These are phyloP conservation scores for Lotmaria passim DNA, from an alignment of 208 protist genomes.

Conservation along the genomic window DNA sequence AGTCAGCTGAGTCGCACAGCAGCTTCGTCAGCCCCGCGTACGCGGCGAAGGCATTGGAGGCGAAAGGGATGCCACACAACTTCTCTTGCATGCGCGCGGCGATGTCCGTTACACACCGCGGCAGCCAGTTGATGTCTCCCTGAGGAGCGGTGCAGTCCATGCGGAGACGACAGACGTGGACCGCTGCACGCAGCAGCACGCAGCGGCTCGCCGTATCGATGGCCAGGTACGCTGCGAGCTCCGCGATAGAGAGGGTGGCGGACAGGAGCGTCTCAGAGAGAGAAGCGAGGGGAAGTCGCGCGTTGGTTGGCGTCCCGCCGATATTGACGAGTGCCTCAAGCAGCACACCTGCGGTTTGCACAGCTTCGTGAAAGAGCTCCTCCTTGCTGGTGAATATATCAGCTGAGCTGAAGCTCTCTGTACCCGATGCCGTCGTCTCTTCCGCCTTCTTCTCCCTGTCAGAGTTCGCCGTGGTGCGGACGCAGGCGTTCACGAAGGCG, in stretches of 20 bases:
- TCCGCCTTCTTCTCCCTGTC: background rate
- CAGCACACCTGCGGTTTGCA: constrained; percentile 16
- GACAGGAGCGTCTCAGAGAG: constrained; percentile 27
- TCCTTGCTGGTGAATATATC: background rate
- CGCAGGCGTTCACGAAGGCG: constrained; percentile 18
- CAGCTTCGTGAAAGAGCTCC: constrained; percentile 6
- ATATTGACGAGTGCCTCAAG: constrained; percentile 19
- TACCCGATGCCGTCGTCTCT: background rate
- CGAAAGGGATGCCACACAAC: constrained; percentile 15
- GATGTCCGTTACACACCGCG: constrained; percentile 26
- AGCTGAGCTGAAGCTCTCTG: no score
- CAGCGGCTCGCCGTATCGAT: constrained; percentile 25
- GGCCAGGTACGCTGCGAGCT: constrained; percentile 26
- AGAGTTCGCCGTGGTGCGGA: background rate
- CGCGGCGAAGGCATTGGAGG: constrained; percentile 14
- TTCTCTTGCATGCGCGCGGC: constrained; percentile 22
- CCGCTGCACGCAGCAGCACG: constrained; percentile 22
- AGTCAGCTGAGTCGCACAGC: constrained; percentile 9
- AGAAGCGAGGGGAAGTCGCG: constrained; percentile 5
- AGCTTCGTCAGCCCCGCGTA: constrained; percentile 21
- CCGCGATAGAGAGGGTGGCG: constrained; percentile 21
- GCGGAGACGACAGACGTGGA: constrained; percentile 25
- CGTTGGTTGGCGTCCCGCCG: constrained; percentile 1
- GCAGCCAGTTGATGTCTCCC: constrained; percentile 14
- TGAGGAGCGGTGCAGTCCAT: background rate